Conservation (phyloP, 371 early-diverging fungal genomes). For the Circinella umbellata region DNA sequence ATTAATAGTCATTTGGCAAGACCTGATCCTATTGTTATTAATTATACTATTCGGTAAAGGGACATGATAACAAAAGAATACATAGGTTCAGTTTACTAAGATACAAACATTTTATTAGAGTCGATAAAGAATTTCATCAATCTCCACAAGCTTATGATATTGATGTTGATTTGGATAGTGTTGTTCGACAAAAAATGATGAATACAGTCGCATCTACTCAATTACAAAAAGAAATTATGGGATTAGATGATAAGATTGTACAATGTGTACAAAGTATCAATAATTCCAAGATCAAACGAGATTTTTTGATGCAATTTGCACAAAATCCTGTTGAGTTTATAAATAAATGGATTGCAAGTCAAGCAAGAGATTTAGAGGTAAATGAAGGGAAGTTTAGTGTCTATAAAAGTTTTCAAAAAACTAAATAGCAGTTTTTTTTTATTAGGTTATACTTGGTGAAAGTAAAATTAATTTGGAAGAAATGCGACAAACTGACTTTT, state of each 20-base stretch:
- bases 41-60: conserved; percentile 90
- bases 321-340: conserved; percentile 89
- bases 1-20: conserved; percentile 78
- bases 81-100: neutral
- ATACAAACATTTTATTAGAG: conserved; percentile 31
- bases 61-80: too few species aligned
- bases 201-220: conserved; percentile 42
- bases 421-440: too few species aligned
- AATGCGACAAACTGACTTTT: conserved; percentile 79
- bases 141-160: conserved; percentile 85
- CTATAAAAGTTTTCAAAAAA: too few species aligned
- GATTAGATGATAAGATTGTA: conserved; percentile 70
- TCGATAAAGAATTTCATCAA: conserved; percentile 68
- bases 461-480: conserved; percentile 85
- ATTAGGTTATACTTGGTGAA: conserved; percentile 78
- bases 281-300: conserved; percentile 88
- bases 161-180: conserved; percentile 89
- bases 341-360: conserved; percentile 91
- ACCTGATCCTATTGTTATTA: conserved; percentile 90
- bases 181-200: conserved; percentile 59
- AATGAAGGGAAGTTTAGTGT: too few species aligned
- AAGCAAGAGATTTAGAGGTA: conserved; percentile 86
- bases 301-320: conserved; percentile 90
- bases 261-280: conserved; percentile 83
- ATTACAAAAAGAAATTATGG: conserved; percentile 61